Percentiles rank a stretch among this genome's conserved stretches.
Conservation (phyloP, 768 basidiomycete genomes). For the Psilocybe sp. region DNA sequence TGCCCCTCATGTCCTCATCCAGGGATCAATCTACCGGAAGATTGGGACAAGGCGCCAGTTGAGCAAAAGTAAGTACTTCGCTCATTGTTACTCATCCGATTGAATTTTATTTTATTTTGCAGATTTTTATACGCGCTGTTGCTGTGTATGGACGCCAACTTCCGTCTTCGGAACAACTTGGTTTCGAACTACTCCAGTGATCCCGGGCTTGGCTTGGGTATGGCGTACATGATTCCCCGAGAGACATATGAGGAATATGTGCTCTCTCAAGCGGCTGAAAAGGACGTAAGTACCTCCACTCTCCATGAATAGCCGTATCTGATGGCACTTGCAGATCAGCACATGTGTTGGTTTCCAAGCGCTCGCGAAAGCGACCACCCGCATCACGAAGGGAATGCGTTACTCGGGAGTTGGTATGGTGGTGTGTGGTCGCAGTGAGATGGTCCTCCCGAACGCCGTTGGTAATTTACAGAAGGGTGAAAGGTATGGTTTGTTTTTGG, state of each 20-base stretch:
- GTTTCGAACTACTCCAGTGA: too few relatives aligned
- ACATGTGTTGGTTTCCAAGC: slow-evolving; percentile 14
- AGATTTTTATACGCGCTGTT: slow-evolving; percentile 25
- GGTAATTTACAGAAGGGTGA: slow-evolving; percentile 30
- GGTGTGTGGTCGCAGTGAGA: slow-evolving; percentile 8
- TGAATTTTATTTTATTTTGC: not conserved
- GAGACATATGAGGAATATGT: too few relatives aligned
- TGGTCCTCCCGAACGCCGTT: too few relatives aligned
- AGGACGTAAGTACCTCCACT: slow-evolving; percentile 3
- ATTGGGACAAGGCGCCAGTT: slow-evolving; percentile 16
- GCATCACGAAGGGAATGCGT: slow-evolving; percentile 7
- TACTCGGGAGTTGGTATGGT: slow-evolving; percentile 10
- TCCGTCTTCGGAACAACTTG: too few relatives aligned
- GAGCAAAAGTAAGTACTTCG: slow-evolving; percentile 5
- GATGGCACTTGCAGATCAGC: slow-evolving; percentile 4
- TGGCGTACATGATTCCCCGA: too few relatives aligned
- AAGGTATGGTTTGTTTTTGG: slow-evolving; percentile 23
- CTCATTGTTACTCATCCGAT: not conserved
- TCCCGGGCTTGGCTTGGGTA: too few relatives aligned
- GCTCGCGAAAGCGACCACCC: slow-evolving; percentile 5
- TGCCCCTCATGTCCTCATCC: slow-evolving; percentile 35
- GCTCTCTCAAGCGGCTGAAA: slow-evolving; percentile 1
- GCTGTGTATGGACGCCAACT: slow-evolving; percentile 19
- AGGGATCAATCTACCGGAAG: slow-evolving; percentile 22
- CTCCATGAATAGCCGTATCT: not conserved